Percentiles rank a stretch among this genome's conserved stretches.
These are phyloP conservation scores for Chamaecrista fasciculata DNA, from an alignment of 306 rosid genomes.

Conservation along the genomic window DNA sequence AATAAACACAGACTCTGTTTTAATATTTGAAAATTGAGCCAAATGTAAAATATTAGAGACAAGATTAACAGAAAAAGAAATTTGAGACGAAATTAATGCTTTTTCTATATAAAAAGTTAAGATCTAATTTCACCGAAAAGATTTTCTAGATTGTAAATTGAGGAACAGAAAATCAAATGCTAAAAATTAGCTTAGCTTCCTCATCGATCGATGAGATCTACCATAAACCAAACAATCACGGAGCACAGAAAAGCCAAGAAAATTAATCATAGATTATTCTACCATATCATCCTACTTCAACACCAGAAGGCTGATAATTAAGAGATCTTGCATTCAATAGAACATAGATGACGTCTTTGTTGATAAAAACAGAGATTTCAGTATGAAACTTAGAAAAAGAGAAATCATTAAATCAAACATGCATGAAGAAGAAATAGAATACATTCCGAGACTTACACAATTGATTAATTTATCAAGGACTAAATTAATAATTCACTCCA, in stretches of 20 bases:
- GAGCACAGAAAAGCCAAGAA: neutral
- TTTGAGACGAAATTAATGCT: too few species aligned
- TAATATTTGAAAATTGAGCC: too few species aligned
- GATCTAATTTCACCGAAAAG: slow-evolving; percentile 2
- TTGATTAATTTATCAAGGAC: too few species aligned
- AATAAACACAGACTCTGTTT: too few species aligned
- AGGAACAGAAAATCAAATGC: slow-evolving; percentile 14
- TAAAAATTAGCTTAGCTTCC: slow-evolving; percentile 18
- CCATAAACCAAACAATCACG: slow-evolving; percentile 6
- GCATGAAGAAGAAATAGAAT: slow-evolving; percentile 18
- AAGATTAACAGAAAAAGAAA: too few species aligned
- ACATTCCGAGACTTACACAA: slow-evolving; percentile 49
- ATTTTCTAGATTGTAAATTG: slow-evolving; percentile 14
- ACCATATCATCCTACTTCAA: too few species aligned
- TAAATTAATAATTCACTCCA: too few species aligned
- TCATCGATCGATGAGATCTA: slow-evolving; percentile 49
- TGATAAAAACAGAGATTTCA: neutral
- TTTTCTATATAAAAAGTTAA: too few species aligned
- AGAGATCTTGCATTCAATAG: slow-evolving; percentile 40
- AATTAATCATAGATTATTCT: slow-evolving; percentile 3
- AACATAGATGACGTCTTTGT: neutral
- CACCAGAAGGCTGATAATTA: neutral
- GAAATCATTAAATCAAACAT: too few species aligned
- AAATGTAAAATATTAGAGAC: too few species aligned
- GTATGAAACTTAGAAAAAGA: slow-evolving; percentile 26